phyloP scores from a whole-genome alignment of 2,329 filamentous ascomycete genomes.

The Stylonectria norvegica region DNA sequence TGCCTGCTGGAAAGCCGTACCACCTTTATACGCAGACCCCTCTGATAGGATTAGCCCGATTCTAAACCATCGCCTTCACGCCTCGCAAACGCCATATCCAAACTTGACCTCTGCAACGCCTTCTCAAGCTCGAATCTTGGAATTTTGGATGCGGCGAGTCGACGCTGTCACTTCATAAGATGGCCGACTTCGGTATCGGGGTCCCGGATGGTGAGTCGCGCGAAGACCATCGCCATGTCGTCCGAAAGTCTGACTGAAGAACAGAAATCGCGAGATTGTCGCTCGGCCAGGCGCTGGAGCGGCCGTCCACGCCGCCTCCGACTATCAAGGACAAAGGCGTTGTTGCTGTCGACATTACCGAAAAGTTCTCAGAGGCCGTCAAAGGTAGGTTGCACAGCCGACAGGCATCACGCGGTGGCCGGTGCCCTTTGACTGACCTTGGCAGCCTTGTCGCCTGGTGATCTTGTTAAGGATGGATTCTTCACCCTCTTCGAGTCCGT shows the following conservation, averaged over 20 bases:
- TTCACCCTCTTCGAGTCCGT: slow-evolving; percentile 96
- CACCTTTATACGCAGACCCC: too few relatives aligned
- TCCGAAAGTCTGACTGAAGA: slow-evolving; percentile 25
- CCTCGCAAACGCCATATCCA: slow-evolving; percentile 3
- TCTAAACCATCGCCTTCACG: slow-evolving; percentile 6
- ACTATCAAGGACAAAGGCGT: slow-evolving; percentile 47
- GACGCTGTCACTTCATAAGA: slow-evolving; percentile 17
- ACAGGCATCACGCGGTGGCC: not conserved
- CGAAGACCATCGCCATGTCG: not conserved
- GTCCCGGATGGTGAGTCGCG: slow-evolving; percentile 35
- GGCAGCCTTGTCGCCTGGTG: slow-evolving; percentile 70
- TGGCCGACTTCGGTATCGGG: slow-evolving; percentile 35
- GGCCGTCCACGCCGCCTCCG: slow-evolving; percentile 35
- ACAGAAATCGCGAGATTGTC: slow-evolving; percentile 42
- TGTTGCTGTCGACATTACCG: slow-evolving; percentile 56
- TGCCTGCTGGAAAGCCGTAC: too few relatives aligned
- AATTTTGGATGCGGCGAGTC: slow-evolving; percentile 16
- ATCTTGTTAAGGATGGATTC: slow-evolving; percentile 87
- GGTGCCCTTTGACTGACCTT: slow-evolving; percentile 29
- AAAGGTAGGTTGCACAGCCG: slow-evolving; percentile 38
- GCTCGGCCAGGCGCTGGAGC: slow-evolving; percentile 33
- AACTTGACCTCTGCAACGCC: slow-evolving; percentile 1
- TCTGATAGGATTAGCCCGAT: slow-evolving; percentile 1
- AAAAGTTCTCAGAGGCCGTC: slow-evolving; percentile 51
- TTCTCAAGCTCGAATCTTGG: slow-evolving; percentile 14